These are phyloP conservation scores for Fusarium veterinarium DNA, from an alignment of 2,329 filamentous ascomycete genomes.

Conservation along the genomic window DNA sequence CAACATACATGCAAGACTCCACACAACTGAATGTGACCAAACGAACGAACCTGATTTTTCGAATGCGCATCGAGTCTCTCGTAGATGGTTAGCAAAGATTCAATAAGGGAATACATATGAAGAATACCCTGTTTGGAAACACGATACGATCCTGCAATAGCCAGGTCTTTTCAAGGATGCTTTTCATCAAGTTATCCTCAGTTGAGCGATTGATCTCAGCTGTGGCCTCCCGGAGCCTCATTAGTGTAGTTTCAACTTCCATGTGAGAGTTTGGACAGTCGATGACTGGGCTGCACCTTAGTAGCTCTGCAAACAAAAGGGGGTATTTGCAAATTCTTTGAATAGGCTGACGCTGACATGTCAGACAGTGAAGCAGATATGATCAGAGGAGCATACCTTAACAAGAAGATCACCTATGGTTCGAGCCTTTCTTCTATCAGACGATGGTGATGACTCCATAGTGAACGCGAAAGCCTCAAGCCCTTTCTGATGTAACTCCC, in stretches of 20 bases:
- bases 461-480: conserved; percentile 85
- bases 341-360: conserved; percentile 72
- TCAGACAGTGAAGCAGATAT: conserved; percentile 1
- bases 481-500: conserved; percentile 85
- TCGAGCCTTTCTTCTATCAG: conserved; percentile 77
- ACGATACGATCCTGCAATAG: conserved; percentile 83
- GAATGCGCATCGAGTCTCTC: conserved; percentile 64
- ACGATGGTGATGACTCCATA: conserved; percentile 71
- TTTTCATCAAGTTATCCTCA: conserved; percentile 76
- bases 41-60: conserved; percentile 76
- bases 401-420: conserved; percentile 89
- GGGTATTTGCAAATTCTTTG: conserved; percentile 94
- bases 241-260: conserved; percentile 79
- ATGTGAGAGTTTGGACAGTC: conserved; percentile 88
- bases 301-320: conserved; percentile 83
- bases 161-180: conserved; percentile 83
- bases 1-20: conserved; percentile 87
- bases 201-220: conserved; percentile 87
- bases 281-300: conserved; percentile 83
- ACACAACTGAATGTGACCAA: conserved; percentile 85
- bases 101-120: neutral
- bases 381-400: conserved; percentile 69
- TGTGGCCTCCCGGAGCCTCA: conserved; percentile 78
- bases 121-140: conserved; percentile 76
- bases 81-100: neutral